Base-by-base conservation (phyloP, 2,329 filamentous ascomycete genomes). In the Ustilaginoidea virens region DNA sequence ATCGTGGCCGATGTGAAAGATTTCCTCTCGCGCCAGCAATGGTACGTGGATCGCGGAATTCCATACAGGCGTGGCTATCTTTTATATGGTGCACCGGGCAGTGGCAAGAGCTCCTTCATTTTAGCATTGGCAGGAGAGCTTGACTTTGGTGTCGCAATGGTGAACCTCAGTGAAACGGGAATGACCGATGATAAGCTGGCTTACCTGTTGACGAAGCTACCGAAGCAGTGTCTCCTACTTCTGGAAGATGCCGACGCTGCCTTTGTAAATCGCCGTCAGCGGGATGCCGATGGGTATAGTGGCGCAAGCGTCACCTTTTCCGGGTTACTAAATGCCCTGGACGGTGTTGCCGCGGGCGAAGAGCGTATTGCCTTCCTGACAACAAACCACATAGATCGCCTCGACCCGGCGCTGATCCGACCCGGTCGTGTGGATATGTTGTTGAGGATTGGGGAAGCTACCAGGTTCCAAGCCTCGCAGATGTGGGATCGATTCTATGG, bases 401-500 rank as follows among this genome's bases (percentile, higher is more conserved):
- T 96, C 2, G 85, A 94, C 45, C 78, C 83, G 35, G 90, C 90
- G 4, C 57, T 98, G 23, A 82, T 96, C 27, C 69, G 90, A 15
- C 90, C 90, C 1, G 90, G 90, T 1, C 70, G 90, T 27, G 85
- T 98, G 1, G 90, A 98, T 52, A 80, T 96, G 77, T 90, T 82
- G 40, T 69, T 92, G 4, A 72, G 82, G 31, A 77, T 98, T 27
- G 87, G 86, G 21, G 80, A 93, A 52, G 85, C 87, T 18, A 87
- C 80, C 3, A 66, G 73, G 33, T 79, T 80, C 49, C 90, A 96
- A 54, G 86, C 92, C 12, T 70, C 61, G 10, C 66, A 78, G 51
- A 80, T 98, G 57, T 98, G 87, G 85, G 79, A 92, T 51, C 74
- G 90, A 13, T 98, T 96, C 58, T 98, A 96, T 46, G 79, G 80